Base-by-base conservation (phyloP, 1,139 yeast species). In the Geotrichum fermentans region DNA sequence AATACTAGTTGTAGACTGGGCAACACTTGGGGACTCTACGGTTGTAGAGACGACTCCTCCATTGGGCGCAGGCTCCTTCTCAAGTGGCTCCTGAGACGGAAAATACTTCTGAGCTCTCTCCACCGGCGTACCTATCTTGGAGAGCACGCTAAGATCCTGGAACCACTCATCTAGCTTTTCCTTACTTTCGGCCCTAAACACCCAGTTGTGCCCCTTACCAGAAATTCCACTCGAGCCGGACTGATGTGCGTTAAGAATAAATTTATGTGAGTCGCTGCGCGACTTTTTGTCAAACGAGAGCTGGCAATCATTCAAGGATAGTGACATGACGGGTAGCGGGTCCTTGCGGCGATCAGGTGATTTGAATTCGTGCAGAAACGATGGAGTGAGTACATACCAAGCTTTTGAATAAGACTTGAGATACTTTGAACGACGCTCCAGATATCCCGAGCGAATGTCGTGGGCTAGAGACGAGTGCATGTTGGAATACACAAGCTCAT, bases 391-490 rank as follows among this genome's bases (percentile, higher is more conserved):
- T 28, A 92, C 96, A 64, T 89, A 94, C 81, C 87, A 92, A 4
- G 95, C 95, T 57, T 82, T 78, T 4, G 95, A 80, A 67, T 89
- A 94, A 26, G 92, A 84, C 70, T 89, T 90, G 56, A 92, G 74
- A 64, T 81, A 89, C 70, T 90, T 92, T 1, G 97, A 86, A 59
- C 96, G 78, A 64, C 97, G 78, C 66, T 92, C 98, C 57, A 92
- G 73, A 57, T 74, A 78, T 0, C 97, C 97, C 33, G 88, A 79
- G 50, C 89, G 78, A 37, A 92, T 75, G 49, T 87, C 83, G 46
- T 73, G 69, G 29, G 90, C 80, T 56, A 89, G 71, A 13, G 89
- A 79, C 47, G 90, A 84, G 59, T 77, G 74, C 63, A 80, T 85
- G 61, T 83, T 76, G 18, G 80, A 80, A 61, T 88, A 88, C 4